Percentiles rank a stretch among this genome's conserved stretches.
These are phyloP conservation scores for Ogataea trehalophila DNA, from an alignment of 805 yeast genomes.

Conservation along the genomic window DNA sequence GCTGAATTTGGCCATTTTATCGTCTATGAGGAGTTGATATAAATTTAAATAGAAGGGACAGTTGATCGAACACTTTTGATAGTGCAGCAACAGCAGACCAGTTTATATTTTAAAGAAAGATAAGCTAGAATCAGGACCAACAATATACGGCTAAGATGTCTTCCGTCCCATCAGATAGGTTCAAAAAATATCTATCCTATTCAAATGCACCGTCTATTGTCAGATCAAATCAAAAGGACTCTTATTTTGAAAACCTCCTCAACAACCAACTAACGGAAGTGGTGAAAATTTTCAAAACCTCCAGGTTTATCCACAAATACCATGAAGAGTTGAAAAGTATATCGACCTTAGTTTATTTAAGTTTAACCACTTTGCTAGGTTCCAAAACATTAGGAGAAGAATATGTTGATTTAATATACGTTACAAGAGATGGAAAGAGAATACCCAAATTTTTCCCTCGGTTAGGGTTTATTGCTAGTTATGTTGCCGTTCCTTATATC, in stretches of 20 bases:
- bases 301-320: conserved; percentile 58
- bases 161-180: neutral
- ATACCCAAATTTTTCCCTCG: conserved; percentile 44
- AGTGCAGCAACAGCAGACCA: no score
- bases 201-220: conserved; percentile 91
- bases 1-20: neutral
- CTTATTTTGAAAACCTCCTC: conserved; percentile 57
- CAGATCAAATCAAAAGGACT: conserved; percentile 87
- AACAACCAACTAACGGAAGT: conserved; percentile 52
- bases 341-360: conserved; percentile 60
- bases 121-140: neutral
- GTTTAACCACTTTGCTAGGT: conserved; percentile 69
- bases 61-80: no score
- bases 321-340: conserved; percentile 55
- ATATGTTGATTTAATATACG: conserved; percentile 77
- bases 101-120: no score
- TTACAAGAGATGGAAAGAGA: conserved; percentile 44
- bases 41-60: no score
- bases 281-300: conserved; percentile 51
- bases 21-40: no score
- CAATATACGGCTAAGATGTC: neutral
- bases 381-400: conserved; percentile 90
- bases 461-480: conserved; percentile 54
- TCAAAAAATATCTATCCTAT: conserved; percentile 42
- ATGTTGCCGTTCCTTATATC: conserved; percentile 59